These are phyloP conservation scores for Starmerella vitae DNA, from an alignment of 805 yeast species.

Conservation along the genomic window DNA sequence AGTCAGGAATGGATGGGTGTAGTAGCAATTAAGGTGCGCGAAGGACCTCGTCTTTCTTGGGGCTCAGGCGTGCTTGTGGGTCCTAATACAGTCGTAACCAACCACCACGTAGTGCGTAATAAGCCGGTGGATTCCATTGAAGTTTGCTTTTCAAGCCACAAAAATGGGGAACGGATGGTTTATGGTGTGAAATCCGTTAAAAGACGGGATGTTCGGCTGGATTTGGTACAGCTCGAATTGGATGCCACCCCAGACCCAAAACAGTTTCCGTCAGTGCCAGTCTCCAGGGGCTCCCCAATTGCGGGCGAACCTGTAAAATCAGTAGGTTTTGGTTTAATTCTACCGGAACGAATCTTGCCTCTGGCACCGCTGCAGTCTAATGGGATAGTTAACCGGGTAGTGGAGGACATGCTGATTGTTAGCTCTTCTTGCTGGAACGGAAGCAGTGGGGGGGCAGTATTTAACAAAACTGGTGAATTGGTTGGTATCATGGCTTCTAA, in stretches of 20 bases:
- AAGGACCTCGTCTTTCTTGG: slow-evolving; percentile 24
- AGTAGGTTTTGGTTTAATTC: slow-evolving; percentile 27
- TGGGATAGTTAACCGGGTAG: slow-evolving; percentile 18
- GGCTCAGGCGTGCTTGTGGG: slow-evolving; percentile 28
- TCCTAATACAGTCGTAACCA: slow-evolving; percentile 24
- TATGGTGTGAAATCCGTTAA: slow-evolving; percentile 12
- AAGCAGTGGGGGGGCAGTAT: slow-evolving; percentile 29
- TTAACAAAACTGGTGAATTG: slow-evolving; percentile 19
- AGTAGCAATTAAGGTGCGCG: slow-evolving; percentile 13
- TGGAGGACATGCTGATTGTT: slow-evolving; percentile 23
- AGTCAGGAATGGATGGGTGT: slow-evolving; percentile 9
- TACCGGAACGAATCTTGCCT: slow-evolving; percentile 20
- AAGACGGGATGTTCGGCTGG: slow-evolving; percentile 24
- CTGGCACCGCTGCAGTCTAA: slow-evolving; percentile 24
- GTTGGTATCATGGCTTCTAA: slow-evolving; percentile 30
- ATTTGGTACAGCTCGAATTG: slow-evolving; percentile 23
- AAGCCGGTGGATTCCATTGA: slow-evolving; percentile 2
- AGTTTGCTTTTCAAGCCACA: slow-evolving; percentile 12
- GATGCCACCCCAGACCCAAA: background rate
- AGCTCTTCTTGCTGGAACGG: slow-evolving; percentile 31
- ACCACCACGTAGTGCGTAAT: slow-evolving; percentile 26
- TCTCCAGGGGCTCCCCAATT: slow-evolving; percentile 14
- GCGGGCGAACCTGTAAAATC: slow-evolving; percentile 22
- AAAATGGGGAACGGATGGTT: background rate
- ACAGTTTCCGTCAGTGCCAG: slow-evolving; percentile 13